Conservation (phyloP, 78 protist species). For the Mastigamoeba balamuthi region DNA sequence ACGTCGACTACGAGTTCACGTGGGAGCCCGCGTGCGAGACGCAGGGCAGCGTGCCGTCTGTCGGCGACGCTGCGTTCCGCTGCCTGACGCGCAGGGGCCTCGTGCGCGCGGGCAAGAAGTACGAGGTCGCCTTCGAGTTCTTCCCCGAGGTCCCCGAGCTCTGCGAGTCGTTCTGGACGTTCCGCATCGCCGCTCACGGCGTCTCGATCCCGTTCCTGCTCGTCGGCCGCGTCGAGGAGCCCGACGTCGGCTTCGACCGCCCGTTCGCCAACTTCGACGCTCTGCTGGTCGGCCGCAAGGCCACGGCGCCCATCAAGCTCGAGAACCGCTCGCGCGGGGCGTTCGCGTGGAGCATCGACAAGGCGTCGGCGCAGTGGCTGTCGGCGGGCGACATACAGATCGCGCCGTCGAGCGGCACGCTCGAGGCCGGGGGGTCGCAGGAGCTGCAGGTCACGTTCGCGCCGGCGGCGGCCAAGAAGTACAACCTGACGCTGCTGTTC, state of each 20-base stretch:
- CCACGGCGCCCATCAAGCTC: constrained; percentile 15
- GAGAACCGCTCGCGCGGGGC: constrained; percentile 45
- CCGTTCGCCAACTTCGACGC: constrained; percentile 31
- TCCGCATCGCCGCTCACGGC: constrained; percentile 26
- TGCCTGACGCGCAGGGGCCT: constrained; percentile 22
- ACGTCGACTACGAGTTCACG: constrained; percentile 33
- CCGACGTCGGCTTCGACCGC: constrained; percentile 37
- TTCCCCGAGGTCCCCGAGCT: constrained; percentile 20
- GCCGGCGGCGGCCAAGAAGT: constrained; percentile 42
- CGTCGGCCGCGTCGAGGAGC: constrained; percentile 63
- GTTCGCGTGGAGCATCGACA: constrained; percentile 46
- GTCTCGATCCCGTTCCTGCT: constrained; percentile 43
- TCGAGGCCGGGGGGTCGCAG: constrained; percentile 5
- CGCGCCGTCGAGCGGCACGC: constrained; percentile 36
- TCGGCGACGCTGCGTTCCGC: constrained; percentile 7
- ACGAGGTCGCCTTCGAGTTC: constrained; percentile 64
- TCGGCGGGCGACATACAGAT: not conserved
- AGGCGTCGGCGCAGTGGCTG: not conserved
- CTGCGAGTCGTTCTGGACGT: constrained; percentile 60
- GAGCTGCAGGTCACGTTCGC: constrained; percentile 26
- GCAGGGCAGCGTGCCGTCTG: not conserved
- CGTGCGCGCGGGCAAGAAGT: constrained; percentile 43
- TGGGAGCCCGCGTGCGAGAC: constrained; percentile 49
- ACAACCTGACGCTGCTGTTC: constrained; percentile 37
- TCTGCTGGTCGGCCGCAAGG: constrained; percentile 19